These are phyloP conservation scores for Isatis tinctoria DNA, from an alignment of 345 rosid species.

Conservation along the genomic window DNA sequence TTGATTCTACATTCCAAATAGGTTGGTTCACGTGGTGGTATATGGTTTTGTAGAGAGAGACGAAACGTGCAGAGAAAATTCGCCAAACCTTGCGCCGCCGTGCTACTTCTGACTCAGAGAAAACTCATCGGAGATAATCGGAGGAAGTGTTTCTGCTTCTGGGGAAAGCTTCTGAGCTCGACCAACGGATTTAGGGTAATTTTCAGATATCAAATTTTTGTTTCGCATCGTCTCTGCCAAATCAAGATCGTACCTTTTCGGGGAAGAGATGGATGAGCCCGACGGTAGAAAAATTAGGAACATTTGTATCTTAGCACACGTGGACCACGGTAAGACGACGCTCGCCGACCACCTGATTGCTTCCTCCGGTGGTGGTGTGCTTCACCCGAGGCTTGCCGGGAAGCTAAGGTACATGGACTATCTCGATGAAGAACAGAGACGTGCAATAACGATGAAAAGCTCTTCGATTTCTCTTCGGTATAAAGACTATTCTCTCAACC, in stretches of 20 bases:
- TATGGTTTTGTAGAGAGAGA: neutral
- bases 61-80: neutral
- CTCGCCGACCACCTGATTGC: conserved; percentile 94
- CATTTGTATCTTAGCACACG: conserved; percentile 87
- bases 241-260: neutral
- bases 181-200: conserved; percentile 1
- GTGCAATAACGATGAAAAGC: conserved; percentile 99
- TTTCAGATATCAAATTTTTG: neutral
- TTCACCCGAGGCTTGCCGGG: conserved; percentile 82
- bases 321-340: conserved; percentile 95
- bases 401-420: conserved; percentile 85
- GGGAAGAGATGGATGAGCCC: conserved; percentile 39
- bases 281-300: conserved; percentile 56
- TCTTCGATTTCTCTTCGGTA: conserved; percentile 69
- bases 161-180: neutral
- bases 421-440: conserved; percentile 91
- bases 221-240: neutral
- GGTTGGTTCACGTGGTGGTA: neutral
- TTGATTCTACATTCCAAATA: neutral
- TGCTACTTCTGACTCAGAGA: neutral
- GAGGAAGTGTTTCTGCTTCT: neutral
- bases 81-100: conserved; percentile 31
- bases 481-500: conserved; percentile 54
- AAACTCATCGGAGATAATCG: neutral
- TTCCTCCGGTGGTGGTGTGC: conserved; percentile 68